Conservation (phyloP, 768 basidiomycete genomes). For the Lentinula guzmanii region DNA sequence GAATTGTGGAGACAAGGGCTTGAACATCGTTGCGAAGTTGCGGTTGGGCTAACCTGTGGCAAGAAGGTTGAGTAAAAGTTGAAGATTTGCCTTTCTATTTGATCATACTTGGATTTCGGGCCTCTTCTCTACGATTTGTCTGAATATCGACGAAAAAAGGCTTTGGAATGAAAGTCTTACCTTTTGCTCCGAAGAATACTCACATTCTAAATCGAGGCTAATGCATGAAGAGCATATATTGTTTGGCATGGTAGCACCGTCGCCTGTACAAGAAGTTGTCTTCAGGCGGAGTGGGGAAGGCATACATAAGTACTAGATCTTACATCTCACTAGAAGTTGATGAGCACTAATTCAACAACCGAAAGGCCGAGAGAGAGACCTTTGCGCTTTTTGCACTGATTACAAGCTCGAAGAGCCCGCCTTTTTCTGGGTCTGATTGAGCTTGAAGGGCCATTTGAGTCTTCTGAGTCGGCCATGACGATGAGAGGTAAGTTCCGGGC, state of each 20-base stretch:
- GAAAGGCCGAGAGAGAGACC: neutral
- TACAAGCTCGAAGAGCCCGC: neutral
- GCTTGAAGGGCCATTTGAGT: neutral
- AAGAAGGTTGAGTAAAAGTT: neutral
- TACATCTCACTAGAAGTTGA: neutral
- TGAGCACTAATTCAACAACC: neutral
- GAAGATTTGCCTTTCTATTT: neutral
- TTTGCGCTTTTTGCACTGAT: neutral
- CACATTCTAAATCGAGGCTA: neutral
- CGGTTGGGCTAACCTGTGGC: neutral
- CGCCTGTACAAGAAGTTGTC: neutral
- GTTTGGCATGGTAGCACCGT: neutral
- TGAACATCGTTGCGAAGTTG: constrained; percentile 10
- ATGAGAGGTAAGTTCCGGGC: neutral
- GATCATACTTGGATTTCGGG: neutral
- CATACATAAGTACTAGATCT: neutral
- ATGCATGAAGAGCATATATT: neutral
- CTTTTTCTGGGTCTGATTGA: neutral
- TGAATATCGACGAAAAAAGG: neutral
- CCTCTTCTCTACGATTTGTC: neutral
- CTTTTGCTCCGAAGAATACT: neutral
- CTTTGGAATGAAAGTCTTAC: neutral
- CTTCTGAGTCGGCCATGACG: neutral
- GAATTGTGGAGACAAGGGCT: constrained; percentile 24
- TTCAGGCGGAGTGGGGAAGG: neutral